Evolutionary conservation across 495 filamentous ascomycete genomes (phyloP).

Genomic region (Penicillium paradoxum): DNA sequence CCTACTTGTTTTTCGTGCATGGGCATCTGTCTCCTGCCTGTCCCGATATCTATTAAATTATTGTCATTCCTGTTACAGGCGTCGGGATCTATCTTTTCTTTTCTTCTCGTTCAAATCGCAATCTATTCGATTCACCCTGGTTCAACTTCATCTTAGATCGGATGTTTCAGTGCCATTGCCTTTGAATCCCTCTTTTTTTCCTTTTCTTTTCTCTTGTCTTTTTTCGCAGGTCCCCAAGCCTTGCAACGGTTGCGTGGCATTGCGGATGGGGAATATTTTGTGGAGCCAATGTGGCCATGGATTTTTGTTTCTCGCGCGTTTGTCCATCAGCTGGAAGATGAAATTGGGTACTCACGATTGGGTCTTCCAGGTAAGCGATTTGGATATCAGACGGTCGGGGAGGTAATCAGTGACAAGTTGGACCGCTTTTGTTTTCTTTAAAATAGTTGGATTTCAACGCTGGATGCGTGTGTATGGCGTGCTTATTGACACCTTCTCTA

Average conservation of each 20-base stretch:
- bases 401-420: constrained; percentile 16
- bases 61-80: constrained; percentile 28
- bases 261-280: background rate
- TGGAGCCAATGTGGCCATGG: constrained; percentile 4
- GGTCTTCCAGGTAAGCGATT: constrained; percentile 2
- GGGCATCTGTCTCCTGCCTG: constrained; percentile 24
- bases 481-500: constrained; percentile 10
- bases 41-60: constrained; percentile 36
- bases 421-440: constrained; percentile 13
- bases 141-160: constrained; percentile 12
- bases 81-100: constrained; percentile 31
- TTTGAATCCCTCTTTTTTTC: constrained; percentile 2
- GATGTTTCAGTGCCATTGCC: background rate
- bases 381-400: constrained; percentile 9
- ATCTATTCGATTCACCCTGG: constrained; percentile 17
- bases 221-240: constrained; percentile 1
- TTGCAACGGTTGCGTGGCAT: constrained; percentile 4
- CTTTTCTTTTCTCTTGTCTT: background rate
- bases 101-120: constrained; percentile 24
- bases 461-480: constrained; percentile 17
- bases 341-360: background rate
- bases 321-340: constrained; percentile 7
- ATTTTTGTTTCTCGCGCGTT: constrained; percentile 3
- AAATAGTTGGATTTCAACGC: constrained; percentile 17
- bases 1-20: constrained; percentile 25